Evolutionary conservation across 345 rosid genomes (phyloP), one percentile per base, ranked within the genome.

Genomic region (Corymbia maculata): DNA sequence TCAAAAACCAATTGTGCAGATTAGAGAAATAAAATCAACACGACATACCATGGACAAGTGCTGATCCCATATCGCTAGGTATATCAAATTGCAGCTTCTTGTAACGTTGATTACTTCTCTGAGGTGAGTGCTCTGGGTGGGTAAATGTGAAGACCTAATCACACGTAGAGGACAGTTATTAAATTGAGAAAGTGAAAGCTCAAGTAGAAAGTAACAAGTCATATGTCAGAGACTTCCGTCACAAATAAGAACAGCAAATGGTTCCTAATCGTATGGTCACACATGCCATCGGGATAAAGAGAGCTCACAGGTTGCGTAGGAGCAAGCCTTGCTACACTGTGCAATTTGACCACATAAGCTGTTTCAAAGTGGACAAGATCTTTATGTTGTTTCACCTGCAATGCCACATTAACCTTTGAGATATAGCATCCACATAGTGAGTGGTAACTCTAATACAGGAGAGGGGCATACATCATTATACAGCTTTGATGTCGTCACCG

Each of bases 261-360:
- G 42, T 75, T 75, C 82, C 82, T 75, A 75, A 75, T 75, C 82
- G 36, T 75, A 42, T 14, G 2, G 49, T 42, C 82, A 42, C 82
- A 75, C 12, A 75, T 36, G 28, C 15, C 50, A 24, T 52, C 36
- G 14, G 87, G 12, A 85, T 50, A 50, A 21, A 26, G 55, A 80
- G 51, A 89, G 90, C 99, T 94, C 88, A 97, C 99, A 87, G 98
- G 90, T 90, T 96, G 95, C 30, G 97, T 92, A 90, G 98, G 95
- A 88, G 99, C 93, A 88, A 98, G 98, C 91, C 89, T 92, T 19
- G 99, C 98, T 86, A 97, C 89, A 88, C 94, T 97, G 92, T 97
- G 99, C 88, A 98, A 82, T 87, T 98, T 98, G 85, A 96, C 99
- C 89, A 98, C 99, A 92, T 98, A 98, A 86, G 99, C 96, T 90